phyloP scores from a whole-genome alignment of 176 grass and related monocot genomes.

The Ampelocalamus luodianensis region DNA sequence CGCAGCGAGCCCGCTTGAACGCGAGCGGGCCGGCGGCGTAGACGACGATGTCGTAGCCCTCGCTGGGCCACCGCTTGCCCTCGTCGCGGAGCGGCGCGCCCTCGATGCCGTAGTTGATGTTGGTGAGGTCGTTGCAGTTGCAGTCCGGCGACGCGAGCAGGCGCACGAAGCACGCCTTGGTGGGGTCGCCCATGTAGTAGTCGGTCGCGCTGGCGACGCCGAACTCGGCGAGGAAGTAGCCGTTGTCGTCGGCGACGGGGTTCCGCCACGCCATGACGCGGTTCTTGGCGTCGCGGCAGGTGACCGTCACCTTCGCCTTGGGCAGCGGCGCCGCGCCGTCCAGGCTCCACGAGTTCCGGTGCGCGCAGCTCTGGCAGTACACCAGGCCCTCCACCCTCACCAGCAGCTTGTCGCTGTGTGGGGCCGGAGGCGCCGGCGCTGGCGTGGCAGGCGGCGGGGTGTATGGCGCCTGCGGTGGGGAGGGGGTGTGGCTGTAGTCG shows the following conservation, averaged over 20 bases:
- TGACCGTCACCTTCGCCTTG: constrained; percentile 55
- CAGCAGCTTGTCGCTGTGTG: constrained; percentile 29
- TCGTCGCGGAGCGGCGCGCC: constrained; percentile 57
- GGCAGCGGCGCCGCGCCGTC: constrained; percentile 51
- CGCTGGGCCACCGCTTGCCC: constrained; percentile 46
- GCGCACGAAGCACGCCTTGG: constrained; percentile 66
- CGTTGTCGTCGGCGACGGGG: constrained; percentile 33
- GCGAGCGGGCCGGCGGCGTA: constrained; percentile 58
- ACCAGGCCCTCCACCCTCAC: constrained; percentile 65
- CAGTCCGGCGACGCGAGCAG: constrained; percentile 64
- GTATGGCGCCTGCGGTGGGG: not conserved
- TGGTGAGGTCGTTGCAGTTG: constrained; percentile 57
- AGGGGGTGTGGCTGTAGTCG: not conserved
- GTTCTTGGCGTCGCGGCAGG: constrained; percentile 76
- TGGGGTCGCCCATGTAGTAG: constrained; percentile 36
- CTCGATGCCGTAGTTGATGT: constrained; percentile 59
- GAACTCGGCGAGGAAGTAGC: constrained; percentile 66
- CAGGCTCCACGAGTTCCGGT: constrained; percentile 47
- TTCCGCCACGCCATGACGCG: constrained; percentile 40
- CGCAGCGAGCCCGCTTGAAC: constrained; percentile 57
- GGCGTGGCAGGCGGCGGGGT: not conserved
- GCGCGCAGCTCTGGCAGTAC: constrained; percentile 66
- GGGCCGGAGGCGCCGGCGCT: too few relatives aligned
- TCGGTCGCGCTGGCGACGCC: constrained; percentile 8
- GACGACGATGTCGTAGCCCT: constrained; percentile 37